Evolutionary conservation across 305 asterid genomes (phyloP), one percentile per base, ranked within the genome.

Genomic region (Stenogyne calaminthoides): DNA sequence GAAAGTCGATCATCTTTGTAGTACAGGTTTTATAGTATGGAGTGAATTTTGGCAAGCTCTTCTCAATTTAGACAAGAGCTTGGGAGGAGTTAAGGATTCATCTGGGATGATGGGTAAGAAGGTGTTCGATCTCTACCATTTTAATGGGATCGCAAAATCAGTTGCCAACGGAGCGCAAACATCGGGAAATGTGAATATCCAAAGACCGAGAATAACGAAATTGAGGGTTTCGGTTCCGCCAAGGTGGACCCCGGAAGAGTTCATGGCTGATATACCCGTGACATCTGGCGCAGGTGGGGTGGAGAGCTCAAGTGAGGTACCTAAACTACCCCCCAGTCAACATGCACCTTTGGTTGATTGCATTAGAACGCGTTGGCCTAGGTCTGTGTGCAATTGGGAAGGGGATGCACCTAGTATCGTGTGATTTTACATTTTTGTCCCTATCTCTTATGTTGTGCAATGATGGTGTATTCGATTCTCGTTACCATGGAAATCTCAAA

Each of bases 401-500:
- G 96, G 97, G 64, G 97, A 94, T 71, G 89, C 95, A 4, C 99
- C 99, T 0, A 94, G 99, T 73, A 94, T 94, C 14, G 99, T 94
- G 55, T 94, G 82, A 75, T 67, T 19, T 63, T 51, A 44, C 12
- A 14, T 44, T 16, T 9, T 47, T 15, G 14, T 47, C 54, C 19
- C 16, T 47, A 0, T 14, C 54, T 14, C 54, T 12, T 1, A 9
- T 69, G 44, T n/a, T 69, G 65, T 55, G 65, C 72, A 16, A 32
- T 51, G 47, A 25, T 57, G 67, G 39, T 19, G 57, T 32, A 18
- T 51, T 15, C 39, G 14, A 52, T 37, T 7, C 60, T 54, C 6
- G 60, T 54, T 15, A 54, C 12, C 6, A 11, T 47, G 54, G 54
- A 15, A 7, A 47, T 3, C 52, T 44, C 52, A 44, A 44, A 44